Percentiles rank a stretch among this genome's conserved stretches.
Evolutionary conservation across 164 flowering plant species (phyloP).

Genomic region (Euptelea pleiosperma): DNA sequence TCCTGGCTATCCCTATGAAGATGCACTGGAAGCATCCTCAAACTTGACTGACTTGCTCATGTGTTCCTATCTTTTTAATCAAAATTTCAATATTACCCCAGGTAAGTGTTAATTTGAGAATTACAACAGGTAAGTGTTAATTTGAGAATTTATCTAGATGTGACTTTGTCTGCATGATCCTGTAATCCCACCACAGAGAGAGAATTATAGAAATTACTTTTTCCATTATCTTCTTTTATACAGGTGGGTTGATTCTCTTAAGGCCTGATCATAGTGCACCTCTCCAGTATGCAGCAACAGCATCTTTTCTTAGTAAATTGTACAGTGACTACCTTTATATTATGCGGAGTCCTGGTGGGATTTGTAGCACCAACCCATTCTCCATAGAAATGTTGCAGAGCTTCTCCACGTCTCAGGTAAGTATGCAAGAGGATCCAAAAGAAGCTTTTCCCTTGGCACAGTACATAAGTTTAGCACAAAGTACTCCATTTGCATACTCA

Average conservation of each 20-base stretch:
- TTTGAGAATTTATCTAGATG: no score
- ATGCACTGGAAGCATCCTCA: slow-evolving; percentile 25
- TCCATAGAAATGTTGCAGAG: slow-evolving; percentile 31
- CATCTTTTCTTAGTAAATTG: slow-evolving; percentile 56
- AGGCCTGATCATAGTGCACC: slow-evolving; percentile 30
- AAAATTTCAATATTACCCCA: slow-evolving; percentile 28
- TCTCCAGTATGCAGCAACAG: slow-evolving; percentile 58
- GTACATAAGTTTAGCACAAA: no score
- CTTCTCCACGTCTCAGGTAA: slow-evolving; percentile 59
- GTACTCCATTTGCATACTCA: no score
- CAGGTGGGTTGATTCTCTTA: slow-evolving; percentile 53
- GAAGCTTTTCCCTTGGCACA: no score
- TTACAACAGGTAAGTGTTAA: no score
- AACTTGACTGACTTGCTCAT: slow-evolving; percentile 34
- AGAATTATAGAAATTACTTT: no score
- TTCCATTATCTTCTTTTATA: not conserved
- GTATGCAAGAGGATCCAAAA: no score
- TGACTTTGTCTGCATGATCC: no score
- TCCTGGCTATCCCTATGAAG: slow-evolving; percentile 58
- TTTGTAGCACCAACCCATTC: slow-evolving; percentile 27
- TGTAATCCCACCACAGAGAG: no score
- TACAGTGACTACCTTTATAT: slow-evolving; percentile 55
- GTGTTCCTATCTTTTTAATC: slow-evolving; percentile 51
- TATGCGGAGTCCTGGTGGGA: slow-evolving; percentile 27
- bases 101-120: no score